Percentiles rank a stretch among this genome's conserved stretches.
These are phyloP conservation scores for Elsinoe batatas DNA, from an alignment of 2,329 filamentous ascomycete genomes.

Conservation along the genomic window DNA sequence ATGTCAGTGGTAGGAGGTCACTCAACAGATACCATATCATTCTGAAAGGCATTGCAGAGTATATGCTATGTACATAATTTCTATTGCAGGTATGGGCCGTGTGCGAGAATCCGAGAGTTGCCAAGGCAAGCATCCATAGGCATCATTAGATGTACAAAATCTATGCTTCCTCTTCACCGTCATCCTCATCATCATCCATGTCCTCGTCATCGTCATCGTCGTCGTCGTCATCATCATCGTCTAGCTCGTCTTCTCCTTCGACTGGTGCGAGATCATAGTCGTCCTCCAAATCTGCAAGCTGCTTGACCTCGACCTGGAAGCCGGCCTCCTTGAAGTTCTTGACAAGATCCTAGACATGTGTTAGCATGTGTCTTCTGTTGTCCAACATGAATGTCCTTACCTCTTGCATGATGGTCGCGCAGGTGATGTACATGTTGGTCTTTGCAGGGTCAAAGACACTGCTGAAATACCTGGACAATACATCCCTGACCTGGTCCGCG, in stretches of 20 bases:
- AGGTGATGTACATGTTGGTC: slow-evolving; percentile 81
- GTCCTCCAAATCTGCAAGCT: slow-evolving; percentile 73
- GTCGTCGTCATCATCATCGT: slow-evolving; percentile 51
- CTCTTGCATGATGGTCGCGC: slow-evolving; percentile 74
- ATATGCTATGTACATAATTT: not conserved
- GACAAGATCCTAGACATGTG: slow-evolving; percentile 53
- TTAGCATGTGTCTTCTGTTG: slow-evolving; percentile 16
- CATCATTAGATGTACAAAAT: not conserved
- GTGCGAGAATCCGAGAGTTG: no score
- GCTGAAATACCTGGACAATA: slow-evolving; percentile 64
- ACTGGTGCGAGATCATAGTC: slow-evolving; percentile 70
- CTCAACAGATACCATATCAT: not conserved
- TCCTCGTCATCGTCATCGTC: slow-evolving; percentile 42
- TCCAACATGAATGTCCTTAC: slow-evolving; percentile 39
- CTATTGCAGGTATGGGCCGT: no score
- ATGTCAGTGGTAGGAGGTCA: not conserved
- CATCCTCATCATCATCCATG: slow-evolving; percentile 40
- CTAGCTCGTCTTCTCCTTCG: slow-evolving; percentile 50
- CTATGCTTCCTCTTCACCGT: slow-evolving; percentile 27
- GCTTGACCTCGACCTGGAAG: slow-evolving; percentile 66
- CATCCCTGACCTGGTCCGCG: slow-evolving; percentile 64
- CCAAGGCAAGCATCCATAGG: no score
- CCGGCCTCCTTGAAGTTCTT: slow-evolving; percentile 64
- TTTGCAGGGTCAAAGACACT: slow-evolving; percentile 70
- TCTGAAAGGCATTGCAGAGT: not conserved